A percentile compares a stretch with the other conserved stretches of the same genome.
phyloP scores from a whole-genome alignment of 1,284 basidiomycete species.

The Paramarasmius palmivorus region DNA sequence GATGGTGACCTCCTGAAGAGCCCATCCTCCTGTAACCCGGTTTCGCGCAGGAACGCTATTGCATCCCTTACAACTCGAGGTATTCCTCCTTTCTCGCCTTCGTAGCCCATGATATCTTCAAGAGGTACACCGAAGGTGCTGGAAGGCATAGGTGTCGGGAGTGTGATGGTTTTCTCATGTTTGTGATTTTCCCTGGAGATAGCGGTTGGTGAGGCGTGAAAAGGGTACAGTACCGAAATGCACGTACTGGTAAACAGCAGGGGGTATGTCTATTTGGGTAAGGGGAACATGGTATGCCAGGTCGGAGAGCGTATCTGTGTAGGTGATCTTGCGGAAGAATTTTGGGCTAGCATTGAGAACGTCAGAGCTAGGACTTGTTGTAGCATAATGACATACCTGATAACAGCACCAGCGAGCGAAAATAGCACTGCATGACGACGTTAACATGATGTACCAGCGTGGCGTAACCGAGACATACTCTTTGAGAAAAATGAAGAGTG shows the following conservation, averaged over 20 bases:
- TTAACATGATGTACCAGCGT: constrained; percentile 10
- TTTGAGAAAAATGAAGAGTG: constrained; percentile 88
- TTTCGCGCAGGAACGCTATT: constrained; percentile 68
- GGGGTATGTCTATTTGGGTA: constrained; percentile 83
- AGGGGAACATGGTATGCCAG: constrained; percentile 76
- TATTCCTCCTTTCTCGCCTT: constrained; percentile 78
- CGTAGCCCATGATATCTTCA: constrained; percentile 78
- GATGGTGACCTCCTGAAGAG: constrained; percentile 79
- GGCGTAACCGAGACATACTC: constrained; percentile 45
- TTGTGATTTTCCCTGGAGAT: constrained; percentile 67
- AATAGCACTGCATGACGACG: constrained; percentile 63
- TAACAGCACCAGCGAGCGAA: constrained; percentile 81
- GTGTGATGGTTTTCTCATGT: constrained; percentile 63
- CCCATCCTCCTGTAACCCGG: constrained; percentile 72
- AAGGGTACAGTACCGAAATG: not conserved
- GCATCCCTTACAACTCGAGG: constrained; percentile 79
- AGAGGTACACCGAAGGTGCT: constrained; percentile 78
- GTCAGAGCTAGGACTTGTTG: not conserved
- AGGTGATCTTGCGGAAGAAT: constrained; percentile 82
- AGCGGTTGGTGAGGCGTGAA: constrained; percentile 10
- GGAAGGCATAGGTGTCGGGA: constrained; percentile 60
- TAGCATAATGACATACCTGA: constrained; percentile 52
- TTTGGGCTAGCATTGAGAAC: constrained; percentile 53
- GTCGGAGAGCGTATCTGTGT: constrained; percentile 72
- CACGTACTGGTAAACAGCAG: constrained; percentile 76